These are phyloP conservation scores for Diaporthe velutina DNA, from an alignment of 2,329 filamentous ascomycete genomes.

Conservation along the genomic window DNA sequence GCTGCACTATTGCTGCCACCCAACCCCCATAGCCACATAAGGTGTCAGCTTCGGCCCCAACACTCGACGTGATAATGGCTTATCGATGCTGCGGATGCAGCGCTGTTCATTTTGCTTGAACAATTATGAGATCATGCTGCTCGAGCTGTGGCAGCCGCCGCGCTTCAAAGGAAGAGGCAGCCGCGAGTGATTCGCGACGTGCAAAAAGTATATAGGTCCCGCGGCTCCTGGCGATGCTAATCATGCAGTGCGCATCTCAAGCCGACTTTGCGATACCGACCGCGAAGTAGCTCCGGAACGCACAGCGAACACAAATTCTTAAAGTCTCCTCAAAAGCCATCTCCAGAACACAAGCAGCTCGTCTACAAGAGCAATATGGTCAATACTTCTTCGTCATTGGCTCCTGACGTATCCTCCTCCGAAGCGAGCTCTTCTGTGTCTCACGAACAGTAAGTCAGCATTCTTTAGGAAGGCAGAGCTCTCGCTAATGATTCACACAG, in stretches of 20 bases:
- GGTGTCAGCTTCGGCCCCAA: conserved; percentile 3
- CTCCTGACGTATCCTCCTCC: not conserved
- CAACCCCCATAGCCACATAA: conserved; percentile 14
- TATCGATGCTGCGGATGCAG: conserved; percentile 8
- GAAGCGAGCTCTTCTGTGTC: not conserved
- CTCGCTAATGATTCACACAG: conserved; percentile 16
- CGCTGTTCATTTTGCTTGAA: not conserved
- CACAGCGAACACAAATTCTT: not conserved
- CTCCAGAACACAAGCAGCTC: not conserved
- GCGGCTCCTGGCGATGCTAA: not conserved
- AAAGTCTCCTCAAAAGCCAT: not conserved
- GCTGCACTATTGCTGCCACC: conserved; percentile 3
- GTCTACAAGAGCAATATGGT: conserved; percentile 11
- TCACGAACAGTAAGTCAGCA: conserved; percentile 15
- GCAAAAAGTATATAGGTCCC: not conserved
- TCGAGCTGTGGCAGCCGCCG: not conserved
- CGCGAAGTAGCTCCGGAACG: not conserved
- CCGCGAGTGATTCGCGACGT: not conserved
- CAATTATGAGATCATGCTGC: conserved; percentile 13
- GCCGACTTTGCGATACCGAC: not conserved
- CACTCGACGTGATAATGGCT: not conserved
- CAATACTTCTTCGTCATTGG: conserved; percentile 19
- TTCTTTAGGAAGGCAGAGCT: not conserved
- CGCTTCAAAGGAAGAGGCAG: conserved; percentile 27
- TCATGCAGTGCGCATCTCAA: not conserved